Base-by-base conservation (phyloP, 768 basidiomycete species). In the Dioszegia hungarica region DNA sequence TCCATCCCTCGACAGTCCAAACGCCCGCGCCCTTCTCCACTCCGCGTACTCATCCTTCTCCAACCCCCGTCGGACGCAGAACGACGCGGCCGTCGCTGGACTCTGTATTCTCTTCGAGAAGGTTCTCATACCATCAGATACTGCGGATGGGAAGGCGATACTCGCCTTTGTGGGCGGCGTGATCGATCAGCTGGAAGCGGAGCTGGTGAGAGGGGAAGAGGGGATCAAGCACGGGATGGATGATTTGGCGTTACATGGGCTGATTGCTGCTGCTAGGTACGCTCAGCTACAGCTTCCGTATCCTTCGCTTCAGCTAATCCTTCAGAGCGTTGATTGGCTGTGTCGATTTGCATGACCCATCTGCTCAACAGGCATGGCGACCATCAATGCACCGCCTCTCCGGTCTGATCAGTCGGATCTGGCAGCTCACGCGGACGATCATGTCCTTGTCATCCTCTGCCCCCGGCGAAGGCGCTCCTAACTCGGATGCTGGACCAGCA, bases 21-120 rank as follows among this genome's bases (percentile, higher is more conserved):
- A 51, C n/a, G 25, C 53, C 4, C 53, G 62, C n/a, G 27, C 47
- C 14, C 54, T 74, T 9, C 56, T 73, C 0, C 20, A 43, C 4
- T 64, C 64, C 2, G 69, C 73, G 0, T 56, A 67, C 22, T n/a
- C n/a, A 0, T 60, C 66, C 5, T 46, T 74, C 41, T 57, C 62
- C 22, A 65, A 69, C 12, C 67, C 70, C 0, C 64, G 75, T 15
- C 68, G 68, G 47, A 70, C 70, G 9, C 68, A 76, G 54, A 73
- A 72, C 15, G 75, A 76, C 51, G 75, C 75, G 9, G 75, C 73
- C 9, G 66, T 62, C 28, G 57, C 72, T 3, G 53, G 66, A 1
- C 60, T 76, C 10, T 61, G 69, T 37, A 67, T 74, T 3, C 12
- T 70, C 3, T 72, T 74, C 58, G 59, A 53, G 33, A 72, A 64